phyloP scores from a whole-genome alignment of 139 green algal genomes.

The Medakamo hakoo region DNA sequence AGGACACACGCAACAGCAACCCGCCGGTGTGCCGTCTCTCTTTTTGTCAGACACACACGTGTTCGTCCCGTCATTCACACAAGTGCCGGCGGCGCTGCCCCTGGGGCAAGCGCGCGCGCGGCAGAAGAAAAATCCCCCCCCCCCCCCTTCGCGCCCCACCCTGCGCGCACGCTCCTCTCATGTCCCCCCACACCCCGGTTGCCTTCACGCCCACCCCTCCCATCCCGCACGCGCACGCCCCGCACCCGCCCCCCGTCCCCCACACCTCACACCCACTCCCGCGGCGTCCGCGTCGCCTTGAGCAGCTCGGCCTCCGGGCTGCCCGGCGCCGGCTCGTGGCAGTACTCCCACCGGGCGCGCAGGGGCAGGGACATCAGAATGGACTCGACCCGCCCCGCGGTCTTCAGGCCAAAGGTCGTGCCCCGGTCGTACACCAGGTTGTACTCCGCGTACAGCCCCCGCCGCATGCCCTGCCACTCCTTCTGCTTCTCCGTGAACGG shows the following conservation, averaged over 20 bases:
- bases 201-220: too few species aligned
- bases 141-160: too few species aligned
- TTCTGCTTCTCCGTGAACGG: conserved; percentile 75
- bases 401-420: conserved; percentile 97
- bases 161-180: too few species aligned
- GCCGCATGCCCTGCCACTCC: conserved; percentile 84
- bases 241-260: neutral
- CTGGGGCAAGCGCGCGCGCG: too few species aligned
- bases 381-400: conserved; percentile 91
- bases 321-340: conserved; percentile 47
- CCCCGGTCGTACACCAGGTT: conserved; percentile 94
- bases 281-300: conserved; percentile 63
- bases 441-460: conserved; percentile 91
- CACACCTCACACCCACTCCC: conserved; percentile 54
- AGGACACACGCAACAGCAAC: neutral
- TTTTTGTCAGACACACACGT: too few species aligned
- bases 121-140: too few species aligned
- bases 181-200: too few species aligned
- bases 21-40: neutral
- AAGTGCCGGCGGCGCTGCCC: too few species aligned
- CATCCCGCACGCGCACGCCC: neutral
- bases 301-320: conserved; percentile 69
- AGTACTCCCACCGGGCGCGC: conserved; percentile 71
- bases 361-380: conserved; percentile 80
- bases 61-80: too few species aligned